These are phyloP conservation scores for Rubia tinctorum DNA, from an alignment of 305 asterid species.

Conservation along the genomic window DNA sequence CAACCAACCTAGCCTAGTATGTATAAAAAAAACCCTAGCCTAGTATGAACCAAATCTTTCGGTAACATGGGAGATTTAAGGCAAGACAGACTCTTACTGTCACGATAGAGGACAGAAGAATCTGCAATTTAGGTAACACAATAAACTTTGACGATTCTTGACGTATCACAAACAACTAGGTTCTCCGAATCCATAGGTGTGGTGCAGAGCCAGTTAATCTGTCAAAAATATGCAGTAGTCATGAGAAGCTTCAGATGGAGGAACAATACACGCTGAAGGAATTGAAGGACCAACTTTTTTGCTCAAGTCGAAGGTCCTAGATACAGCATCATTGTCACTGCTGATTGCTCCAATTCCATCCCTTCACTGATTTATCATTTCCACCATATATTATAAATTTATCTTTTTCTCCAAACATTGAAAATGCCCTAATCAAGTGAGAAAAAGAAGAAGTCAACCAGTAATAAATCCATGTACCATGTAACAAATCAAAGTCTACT, in stretches of 20 bases:
- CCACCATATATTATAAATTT: constrained; percentile 87
- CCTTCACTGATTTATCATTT: constrained; percentile 72
- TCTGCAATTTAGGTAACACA: constrained; percentile 34
- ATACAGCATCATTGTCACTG: constrained; percentile 25
- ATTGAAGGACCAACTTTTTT: constrained; percentile 52
- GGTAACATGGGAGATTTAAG: too few species aligned
- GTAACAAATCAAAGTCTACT: not conserved
- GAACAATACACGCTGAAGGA: not conserved
- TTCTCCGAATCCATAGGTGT: constrained; percentile 79
- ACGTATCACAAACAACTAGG: constrained; percentile 77
- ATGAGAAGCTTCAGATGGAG: constrained; percentile 8
- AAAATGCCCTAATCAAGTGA: constrained; percentile 56
- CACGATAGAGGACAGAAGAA: not conserved
- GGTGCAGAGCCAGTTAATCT: constrained; percentile 95
- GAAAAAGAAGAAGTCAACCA: constrained; percentile 9
- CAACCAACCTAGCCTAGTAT: not conserved
- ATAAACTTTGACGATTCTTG: constrained; percentile 59
- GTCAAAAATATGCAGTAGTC: constrained; percentile 22
- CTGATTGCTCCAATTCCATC: constrained; percentile 70
- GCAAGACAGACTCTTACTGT: constrained; percentile 2
- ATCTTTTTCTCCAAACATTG: constrained; percentile 82
- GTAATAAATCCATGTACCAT: not conserved
- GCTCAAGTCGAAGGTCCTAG: constrained; percentile 45
- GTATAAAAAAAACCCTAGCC: not conserved
- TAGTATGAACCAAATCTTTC: not conserved